Percentiles rank a stretch among this genome's conserved stretches.
phyloP scores from a whole-genome alignment of 2,329 filamentous ascomycete genomes.

The Teratosphaeria zuluensis region DNA sequence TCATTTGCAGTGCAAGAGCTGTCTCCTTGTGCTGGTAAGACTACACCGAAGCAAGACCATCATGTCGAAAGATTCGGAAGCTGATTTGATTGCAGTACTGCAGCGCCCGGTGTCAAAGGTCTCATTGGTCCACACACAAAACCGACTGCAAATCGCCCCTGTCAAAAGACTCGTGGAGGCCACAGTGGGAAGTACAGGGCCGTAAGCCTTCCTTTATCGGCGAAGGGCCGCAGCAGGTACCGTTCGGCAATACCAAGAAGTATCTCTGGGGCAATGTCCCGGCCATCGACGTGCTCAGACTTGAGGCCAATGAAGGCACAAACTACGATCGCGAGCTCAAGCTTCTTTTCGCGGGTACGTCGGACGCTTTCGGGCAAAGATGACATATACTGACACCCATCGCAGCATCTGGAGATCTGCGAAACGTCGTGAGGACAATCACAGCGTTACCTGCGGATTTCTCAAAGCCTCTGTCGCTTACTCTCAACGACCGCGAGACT shows the following conservation, averaged over 20 bases:
- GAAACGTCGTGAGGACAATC: slow-evolving; percentile 36
- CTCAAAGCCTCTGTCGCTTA: slow-evolving; percentile 13
- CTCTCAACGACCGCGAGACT: slow-evolving; percentile 34
- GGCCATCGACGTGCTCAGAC: slow-evolving; percentile 30
- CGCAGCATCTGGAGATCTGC: slow-evolving; percentile 30
- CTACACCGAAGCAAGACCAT: background rate
- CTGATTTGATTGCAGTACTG: slow-evolving; percentile 23
- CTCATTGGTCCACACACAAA: slow-evolving; percentile 25
- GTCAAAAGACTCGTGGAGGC: slow-evolving; percentile 21
- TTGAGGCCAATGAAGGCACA: slow-evolving; percentile 23
- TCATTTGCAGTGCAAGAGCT: background rate
- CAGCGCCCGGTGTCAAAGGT: slow-evolving; percentile 21
- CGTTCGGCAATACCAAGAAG: slow-evolving; percentile 19
- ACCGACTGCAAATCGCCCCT: slow-evolving; percentile 22
- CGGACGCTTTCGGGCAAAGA: background rate
- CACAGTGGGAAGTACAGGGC: slow-evolving; percentile 19
- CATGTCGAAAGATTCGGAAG: background rate
- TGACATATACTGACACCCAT: background rate
- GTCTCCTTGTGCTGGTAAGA: background rate
- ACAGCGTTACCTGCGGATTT: slow-evolving; percentile 24
- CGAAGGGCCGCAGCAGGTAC: background rate
- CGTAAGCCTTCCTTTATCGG: slow-evolving; percentile 21
- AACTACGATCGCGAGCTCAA: slow-evolving; percentile 4
- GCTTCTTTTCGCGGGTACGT: slow-evolving; percentile 29
- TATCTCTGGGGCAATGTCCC: slow-evolving; percentile 36